Conservation (phyloP, 2,329 filamentous ascomycete species). For the Phaeosphaeria sp. region DNA sequence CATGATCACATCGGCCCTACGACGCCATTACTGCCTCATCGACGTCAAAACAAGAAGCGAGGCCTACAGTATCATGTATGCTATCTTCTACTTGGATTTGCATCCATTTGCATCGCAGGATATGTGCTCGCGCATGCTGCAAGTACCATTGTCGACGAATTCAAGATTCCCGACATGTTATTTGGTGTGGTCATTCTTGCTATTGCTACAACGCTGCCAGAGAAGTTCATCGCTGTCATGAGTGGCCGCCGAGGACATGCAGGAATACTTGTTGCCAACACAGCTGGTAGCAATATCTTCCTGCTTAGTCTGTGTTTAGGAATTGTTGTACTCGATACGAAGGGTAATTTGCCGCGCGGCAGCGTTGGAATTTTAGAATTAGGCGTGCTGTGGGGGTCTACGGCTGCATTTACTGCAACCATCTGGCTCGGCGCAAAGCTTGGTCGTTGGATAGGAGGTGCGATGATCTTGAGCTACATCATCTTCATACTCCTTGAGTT, state of each 20-base stretch:
- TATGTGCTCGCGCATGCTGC: background rate
- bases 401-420: background rate
- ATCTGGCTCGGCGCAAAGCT: background rate
- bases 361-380: background rate
- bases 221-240: background rate
- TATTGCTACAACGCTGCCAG: background rate
- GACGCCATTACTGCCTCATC: background rate
- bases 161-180: background rate
- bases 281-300: background rate
- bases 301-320: background rate
- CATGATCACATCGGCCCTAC: background rate
- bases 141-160: background rate
- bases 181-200: background rate
- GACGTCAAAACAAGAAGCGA: background rate
- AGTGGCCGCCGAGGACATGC: background rate
- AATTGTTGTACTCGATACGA: background rate
- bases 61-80: background rate
- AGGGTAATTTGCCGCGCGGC: background rate
- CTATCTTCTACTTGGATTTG: background rate
- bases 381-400: background rate
- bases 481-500: background rate
- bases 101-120: background rate
- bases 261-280: background rate
- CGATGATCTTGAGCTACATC: background rate
- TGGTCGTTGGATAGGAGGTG: background rate